A percentile compares a stretch with the other conserved stretches of the same genome.
Conservation (phyloP, 176 grass and related monocot genomes). For the Phragmites australis region DNA sequence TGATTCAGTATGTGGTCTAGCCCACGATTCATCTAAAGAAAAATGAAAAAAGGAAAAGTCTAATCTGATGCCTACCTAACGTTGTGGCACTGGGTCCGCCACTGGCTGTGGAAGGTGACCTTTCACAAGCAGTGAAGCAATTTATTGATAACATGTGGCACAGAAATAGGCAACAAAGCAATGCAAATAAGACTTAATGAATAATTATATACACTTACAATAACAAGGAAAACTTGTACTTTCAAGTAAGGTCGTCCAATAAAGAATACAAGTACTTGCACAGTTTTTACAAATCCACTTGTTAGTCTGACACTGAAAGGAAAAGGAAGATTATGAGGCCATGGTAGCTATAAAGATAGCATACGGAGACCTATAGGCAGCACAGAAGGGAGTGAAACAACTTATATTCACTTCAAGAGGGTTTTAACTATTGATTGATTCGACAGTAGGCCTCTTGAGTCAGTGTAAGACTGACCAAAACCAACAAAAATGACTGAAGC, state of each 20-base stretch:
- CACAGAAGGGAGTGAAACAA: conserved; percentile 9
- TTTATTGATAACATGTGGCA: background rate
- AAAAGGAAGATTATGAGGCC: conserved; percentile 9
- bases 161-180: background rate
- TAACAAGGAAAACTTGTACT: background rate
- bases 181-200: background rate
- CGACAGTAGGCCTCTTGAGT: conserved; percentile 56
- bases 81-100: no score
- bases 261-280: conserved; percentile 16
- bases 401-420: conserved; percentile 9
- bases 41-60: no score
- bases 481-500: conserved; percentile 57
- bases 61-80: no score
- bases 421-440: conserved; percentile 45
- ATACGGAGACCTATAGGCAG: conserved; percentile 13
- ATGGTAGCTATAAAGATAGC: conserved; percentile 29
- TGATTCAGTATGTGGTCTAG: no score
- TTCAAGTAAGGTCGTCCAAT: background rate
- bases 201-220: no score
- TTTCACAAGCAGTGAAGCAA: background rate
- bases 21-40: no score
- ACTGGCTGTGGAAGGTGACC: background rate
- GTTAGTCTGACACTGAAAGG: background rate
- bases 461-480: conserved; percentile 53
- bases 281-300: background rate